These are phyloP conservation scores for Saturnispora saitoi DNA, from an alignment of 805 yeast species.

Conservation along the genomic window DNA sequence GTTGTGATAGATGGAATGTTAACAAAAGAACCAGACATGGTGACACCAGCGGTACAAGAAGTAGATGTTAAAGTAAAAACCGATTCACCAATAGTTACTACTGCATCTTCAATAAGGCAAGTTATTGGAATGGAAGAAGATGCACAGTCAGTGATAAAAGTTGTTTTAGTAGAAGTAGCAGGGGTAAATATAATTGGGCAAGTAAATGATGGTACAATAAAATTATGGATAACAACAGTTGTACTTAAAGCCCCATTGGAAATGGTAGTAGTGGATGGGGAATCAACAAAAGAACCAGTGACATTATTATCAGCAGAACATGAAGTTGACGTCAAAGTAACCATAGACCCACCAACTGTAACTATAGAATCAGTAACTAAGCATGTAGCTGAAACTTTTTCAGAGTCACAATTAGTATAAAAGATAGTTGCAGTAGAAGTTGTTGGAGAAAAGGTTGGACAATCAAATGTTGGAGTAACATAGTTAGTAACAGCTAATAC, in stretches of 20 bases:
- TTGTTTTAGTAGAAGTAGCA: conserved; percentile 1
- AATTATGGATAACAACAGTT: background rate
- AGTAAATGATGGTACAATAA: background rate
- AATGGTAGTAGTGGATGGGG: background rate
- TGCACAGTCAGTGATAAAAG: conserved; percentile 1
- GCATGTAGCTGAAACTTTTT: background rate
- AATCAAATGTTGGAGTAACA: background rate
- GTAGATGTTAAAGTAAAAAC: background rate
- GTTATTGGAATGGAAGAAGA: background rate
- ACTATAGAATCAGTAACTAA: background rate
- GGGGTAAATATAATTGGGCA: conserved; percentile 3
- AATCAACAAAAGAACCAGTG: background rate
- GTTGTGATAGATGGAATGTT: conserved; percentile 1
- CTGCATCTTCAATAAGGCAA: background rate
- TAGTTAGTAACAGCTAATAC: conserved; percentile 1
- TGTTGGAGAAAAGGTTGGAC: conserved; percentile 2
- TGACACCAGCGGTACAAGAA: conserved; percentile 4
- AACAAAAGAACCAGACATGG: conserved; percentile 10
- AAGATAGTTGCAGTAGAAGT: conserved; percentile 4
- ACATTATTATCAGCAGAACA: background rate
- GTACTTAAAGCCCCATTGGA: background rate
- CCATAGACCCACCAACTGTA: background rate
- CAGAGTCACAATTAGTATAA: background rate
- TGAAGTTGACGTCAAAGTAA: conserved; percentile 1
- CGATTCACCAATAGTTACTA: background rate